These are phyloP conservation scores for Aureobasidium sp. DNA, from an alignment of 2,329 filamentous ascomycete genomes.

Conservation along the genomic window DNA sequence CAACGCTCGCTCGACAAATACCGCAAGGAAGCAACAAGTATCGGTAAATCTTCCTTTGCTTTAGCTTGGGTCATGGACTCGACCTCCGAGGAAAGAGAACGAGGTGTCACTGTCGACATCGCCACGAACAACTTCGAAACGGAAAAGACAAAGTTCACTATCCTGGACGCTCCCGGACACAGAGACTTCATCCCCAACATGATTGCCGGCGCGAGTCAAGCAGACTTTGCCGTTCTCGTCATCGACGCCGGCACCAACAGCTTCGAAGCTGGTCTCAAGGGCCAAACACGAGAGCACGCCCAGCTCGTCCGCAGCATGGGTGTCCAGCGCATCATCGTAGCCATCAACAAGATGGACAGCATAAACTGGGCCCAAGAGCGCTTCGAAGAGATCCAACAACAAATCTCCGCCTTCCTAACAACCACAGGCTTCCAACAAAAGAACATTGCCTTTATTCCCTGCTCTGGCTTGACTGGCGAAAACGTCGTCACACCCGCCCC, in stretches of 20 bases:
- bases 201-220: conserved; percentile 94
- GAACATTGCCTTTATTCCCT: conserved; percentile 80
- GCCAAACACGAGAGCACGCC: conserved; percentile 91
- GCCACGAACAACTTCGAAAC: conserved; percentile 94
- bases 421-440: conserved; percentile 75
- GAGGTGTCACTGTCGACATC: conserved; percentile 94
- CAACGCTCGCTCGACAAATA: conserved; percentile 84
- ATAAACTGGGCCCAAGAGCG: conserved; percentile 74
- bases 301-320: conserved; percentile 85
- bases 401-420: conserved; percentile 74
- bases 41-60: conserved; percentile 92
- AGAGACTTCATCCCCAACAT: conserved; percentile 97
- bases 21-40: conserved; percentile 77
- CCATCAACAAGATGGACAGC: conserved; percentile 91
- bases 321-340: conserved; percentile 78
- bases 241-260: conserved; percentile 86
- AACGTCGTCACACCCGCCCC: conserved; percentile 64
- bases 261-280: conserved; percentile 87
- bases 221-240: conserved; percentile 90
- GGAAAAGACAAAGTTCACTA: conserved; percentile 77
- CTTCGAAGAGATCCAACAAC: conserved; percentile 78
- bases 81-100: conserved; percentile 76
- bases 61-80: conserved; percentile 96
- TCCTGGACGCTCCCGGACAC: conserved; percentile 91
- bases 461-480: conserved; percentile 81